Conservation (phyloP, 352 stramenopile genomes). For the Globisporangium mamillatum region DNA sequence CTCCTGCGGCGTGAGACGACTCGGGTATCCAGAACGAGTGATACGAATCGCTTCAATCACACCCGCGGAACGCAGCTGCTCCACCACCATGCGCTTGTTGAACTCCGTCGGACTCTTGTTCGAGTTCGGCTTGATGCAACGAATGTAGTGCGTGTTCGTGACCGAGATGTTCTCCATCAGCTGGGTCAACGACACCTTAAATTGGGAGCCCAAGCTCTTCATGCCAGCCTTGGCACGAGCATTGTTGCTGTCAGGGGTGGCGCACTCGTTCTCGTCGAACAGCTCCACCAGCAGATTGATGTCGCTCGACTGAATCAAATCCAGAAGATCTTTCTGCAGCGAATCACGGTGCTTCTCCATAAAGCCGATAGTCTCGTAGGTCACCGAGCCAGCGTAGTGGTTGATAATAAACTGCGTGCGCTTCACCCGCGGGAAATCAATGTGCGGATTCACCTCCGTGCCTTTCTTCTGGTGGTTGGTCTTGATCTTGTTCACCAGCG, state of each 20-base stretch:
- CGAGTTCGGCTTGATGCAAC: constrained; percentile 88
- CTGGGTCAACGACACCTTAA: constrained; percentile 77
- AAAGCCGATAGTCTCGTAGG: constrained; percentile 93
- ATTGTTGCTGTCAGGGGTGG: constrained; percentile 28
- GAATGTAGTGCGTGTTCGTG: constrained; percentile 87
- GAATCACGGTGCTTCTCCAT: constrained; percentile 96
- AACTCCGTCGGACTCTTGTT: constrained; percentile 87
- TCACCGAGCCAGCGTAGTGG: constrained; percentile 94
- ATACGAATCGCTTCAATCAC: constrained; percentile 93
- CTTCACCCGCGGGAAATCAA: constrained; percentile 87
- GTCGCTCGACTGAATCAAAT: constrained; percentile 78
- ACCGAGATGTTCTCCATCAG: constrained; percentile 87
- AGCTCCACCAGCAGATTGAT: constrained; percentile 64
- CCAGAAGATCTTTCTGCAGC: constrained; percentile 94
- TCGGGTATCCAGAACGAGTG: constrained; percentile 87
- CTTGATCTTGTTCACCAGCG: constrained; percentile 85
- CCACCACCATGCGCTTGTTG: constrained; percentile 89
- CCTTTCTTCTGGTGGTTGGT: constrained; percentile 81
- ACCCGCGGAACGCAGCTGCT: constrained; percentile 89
- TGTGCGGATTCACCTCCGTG: constrained; percentile 64
- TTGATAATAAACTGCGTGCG: constrained; percentile 93
- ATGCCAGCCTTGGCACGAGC: constrained; percentile 51
- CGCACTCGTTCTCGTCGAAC: constrained; percentile 62
- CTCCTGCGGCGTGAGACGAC: constrained; percentile 87
- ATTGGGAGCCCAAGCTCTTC: constrained; percentile 83